phyloP scores from a whole-genome alignment of 1,139 yeast genomes.

The Torulaspora globosa region DNA sequence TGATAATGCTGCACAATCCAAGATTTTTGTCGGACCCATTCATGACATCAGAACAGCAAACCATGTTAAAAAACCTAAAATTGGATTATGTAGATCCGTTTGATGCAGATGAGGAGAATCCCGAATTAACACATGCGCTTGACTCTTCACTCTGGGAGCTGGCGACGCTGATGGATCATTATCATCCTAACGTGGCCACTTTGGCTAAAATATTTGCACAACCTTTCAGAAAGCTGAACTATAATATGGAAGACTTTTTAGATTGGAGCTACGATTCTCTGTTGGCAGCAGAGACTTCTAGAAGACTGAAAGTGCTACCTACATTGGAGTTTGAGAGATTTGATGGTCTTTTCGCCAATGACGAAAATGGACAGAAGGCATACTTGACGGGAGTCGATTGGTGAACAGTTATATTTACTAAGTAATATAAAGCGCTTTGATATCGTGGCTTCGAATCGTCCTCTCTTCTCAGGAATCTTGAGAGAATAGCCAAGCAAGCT shows the following conservation, averaged over 20 bases:
- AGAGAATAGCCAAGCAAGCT: not conserved
- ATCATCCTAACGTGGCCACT: slow-evolving; percentile 93
- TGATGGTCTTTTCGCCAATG: slow-evolving; percentile 19
- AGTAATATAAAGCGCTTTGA: not conserved
- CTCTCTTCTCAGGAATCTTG: not conserved
- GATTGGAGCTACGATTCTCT: slow-evolving; percentile 83
- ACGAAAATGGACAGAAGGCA: slow-evolving; percentile 6
- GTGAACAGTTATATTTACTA: slow-evolving; percentile 14
- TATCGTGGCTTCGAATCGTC: not conserved
- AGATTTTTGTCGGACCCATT: slow-evolving; percentile 31
- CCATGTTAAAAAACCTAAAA: slow-evolving; percentile 28
- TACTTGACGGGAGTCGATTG: slow-evolving; percentile 29
- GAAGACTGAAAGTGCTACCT: slow-evolving; percentile 65
- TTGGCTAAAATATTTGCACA: slow-evolving; percentile 83
- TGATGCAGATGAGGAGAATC: slow-evolving; percentile 60
- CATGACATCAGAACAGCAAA: slow-evolving; percentile 30
- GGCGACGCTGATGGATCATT: slow-evolving; percentile 76
- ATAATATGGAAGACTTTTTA: slow-evolving; percentile 88
- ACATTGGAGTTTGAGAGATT: slow-evolving; percentile 69
- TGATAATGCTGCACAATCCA: slow-evolving; percentile 70
- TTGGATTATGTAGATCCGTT: slow-evolving; percentile 60
- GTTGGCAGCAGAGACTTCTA: slow-evolving; percentile 66
- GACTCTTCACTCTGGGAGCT: slow-evolving; percentile 91
- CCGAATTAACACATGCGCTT: slow-evolving; percentile 73
- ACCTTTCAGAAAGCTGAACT: slow-evolving; percentile 82